Evolutionary conservation across 129 eudicot species (phyloP), one percentile per base, ranked within the genome.

Genomic region (Flaveria linearis): DNA sequence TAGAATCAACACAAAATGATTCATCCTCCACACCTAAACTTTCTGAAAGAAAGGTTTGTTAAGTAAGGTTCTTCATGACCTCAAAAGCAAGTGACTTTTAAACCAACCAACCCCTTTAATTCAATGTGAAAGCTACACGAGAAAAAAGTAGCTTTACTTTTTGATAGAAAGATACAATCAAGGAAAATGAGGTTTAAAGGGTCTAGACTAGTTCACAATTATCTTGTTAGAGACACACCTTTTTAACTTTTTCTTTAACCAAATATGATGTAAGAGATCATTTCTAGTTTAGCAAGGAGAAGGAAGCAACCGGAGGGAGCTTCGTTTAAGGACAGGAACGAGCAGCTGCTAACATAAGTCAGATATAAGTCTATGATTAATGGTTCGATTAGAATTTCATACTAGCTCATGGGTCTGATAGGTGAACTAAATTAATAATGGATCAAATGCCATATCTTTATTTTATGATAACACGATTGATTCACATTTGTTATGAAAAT

Each of bases 21-120:
- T 78, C 72, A 61, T 73, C 36, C 57, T 56, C 8, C 69, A 39
- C 78, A 28, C 20, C 28, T 58, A 12, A 30, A 30, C 36, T 4
- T 15, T 67, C n/a, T 41, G 41, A 7, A 13, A 36, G 36, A 65
- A 25, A 18, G 10, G 36, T 30, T 57, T 57, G n/a, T 53, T 74
- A 61, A 30, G 61, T 45, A 74, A 75, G 69, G 61, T 76, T 43
- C 78, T 49, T 51, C 68, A 18, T 79, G 73, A 72, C 72, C 68
- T 79, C 77, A 79, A 79, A 79, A 79, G 83, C 73, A 79, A 72
- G 73, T 66, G 67, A 80, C 69, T 70, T 80, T 73, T 73, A 73
- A 66, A 71, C 72, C 71, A 71, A 78, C 82, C 53, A 9, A 6
- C 71, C 43, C 23, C 64, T 74, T 80, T 80, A 64, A 60, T 55